These are phyloP conservation scores for Cladorrhinum sp. DNA, from an alignment of 2,329 filamentous ascomycete species.

Conservation along the genomic window DNA sequence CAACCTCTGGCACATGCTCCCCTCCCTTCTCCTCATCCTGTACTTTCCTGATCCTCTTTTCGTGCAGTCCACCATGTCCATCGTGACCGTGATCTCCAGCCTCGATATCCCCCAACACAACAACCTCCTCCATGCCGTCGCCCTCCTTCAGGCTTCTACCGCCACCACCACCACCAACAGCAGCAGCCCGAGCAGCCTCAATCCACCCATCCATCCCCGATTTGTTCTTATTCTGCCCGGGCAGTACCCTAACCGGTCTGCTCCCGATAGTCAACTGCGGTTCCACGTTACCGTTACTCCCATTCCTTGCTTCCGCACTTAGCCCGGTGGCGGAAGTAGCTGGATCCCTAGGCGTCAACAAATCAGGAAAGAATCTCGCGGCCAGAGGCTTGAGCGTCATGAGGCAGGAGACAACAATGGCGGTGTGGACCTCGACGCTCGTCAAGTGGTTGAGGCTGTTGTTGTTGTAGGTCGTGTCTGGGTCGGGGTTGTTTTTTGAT, in stretches of 20 bases:
- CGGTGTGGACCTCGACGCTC: conserved; percentile 33
- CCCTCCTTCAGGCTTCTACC: not conserved
- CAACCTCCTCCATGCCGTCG: not conserved
- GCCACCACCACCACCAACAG: not conserved
- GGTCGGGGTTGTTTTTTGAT: conserved; percentile 14
- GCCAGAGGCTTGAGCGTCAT: conserved; percentile 38
- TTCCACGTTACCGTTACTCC: not conserved
- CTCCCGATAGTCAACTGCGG: conserved; percentile 23
- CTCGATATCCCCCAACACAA: not conserved
- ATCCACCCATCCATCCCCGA: not conserved
- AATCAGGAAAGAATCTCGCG: conserved; percentile 29
- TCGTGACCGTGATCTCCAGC: not conserved
- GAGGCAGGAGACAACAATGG: conserved; percentile 35
- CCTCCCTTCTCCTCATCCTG: not conserved
- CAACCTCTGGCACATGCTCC: not conserved
- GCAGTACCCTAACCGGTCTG: conserved; percentile 11
- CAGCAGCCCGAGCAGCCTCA: conserved; percentile 1
- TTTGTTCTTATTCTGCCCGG: not conserved
- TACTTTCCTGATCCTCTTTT: no score
- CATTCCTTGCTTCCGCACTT: not conserved
- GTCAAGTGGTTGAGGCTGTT: conserved; percentile 33
- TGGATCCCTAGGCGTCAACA: conserved; percentile 4
- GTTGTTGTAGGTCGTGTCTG: conserved; percentile 30
- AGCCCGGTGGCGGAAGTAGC: not conserved
- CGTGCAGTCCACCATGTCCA: not conserved